Evolutionary conservation across 768 basidiomycete species (phyloP).

Genomic region (Amanita pseudoporphyria): DNA sequence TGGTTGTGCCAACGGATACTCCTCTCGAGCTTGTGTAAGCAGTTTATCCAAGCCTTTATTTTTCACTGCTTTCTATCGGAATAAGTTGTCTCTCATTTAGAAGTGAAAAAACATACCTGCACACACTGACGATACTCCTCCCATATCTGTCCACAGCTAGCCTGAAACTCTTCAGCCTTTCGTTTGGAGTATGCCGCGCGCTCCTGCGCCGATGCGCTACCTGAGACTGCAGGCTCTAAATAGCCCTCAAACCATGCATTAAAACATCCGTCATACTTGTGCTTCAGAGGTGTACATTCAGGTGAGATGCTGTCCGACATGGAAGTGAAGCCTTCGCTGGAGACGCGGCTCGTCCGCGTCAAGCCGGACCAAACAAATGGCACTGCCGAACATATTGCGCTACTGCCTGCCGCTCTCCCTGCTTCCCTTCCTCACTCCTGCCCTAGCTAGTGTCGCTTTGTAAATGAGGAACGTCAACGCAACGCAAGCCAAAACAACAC

Average conservation of each 20-base stretch:
- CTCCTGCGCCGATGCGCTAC: slow-evolving; percentile 27
- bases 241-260: slow-evolving; percentile 98
- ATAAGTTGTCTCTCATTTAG: too few species aligned
- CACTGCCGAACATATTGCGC: too few species aligned
- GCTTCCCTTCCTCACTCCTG: too few species aligned
- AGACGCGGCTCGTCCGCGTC: too few species aligned
- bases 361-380: too few species aligned
- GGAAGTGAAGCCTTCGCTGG: too few species aligned
- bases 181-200: slow-evolving; percentile 55
- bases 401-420: too few species aligned
- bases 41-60: slow-evolving; percentile 69
- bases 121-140: slow-evolving; percentile 71
- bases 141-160: slow-evolving; percentile 81
- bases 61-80: slow-evolving; percentile 60
- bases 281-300: slow-evolving; percentile 86
- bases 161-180: slow-evolving; percentile 84
- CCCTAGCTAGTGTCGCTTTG: too few species aligned
- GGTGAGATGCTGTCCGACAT: slow-evolving; percentile 79
- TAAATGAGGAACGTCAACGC: too few species aligned
- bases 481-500: too few species aligned
- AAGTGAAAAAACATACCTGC: slow-evolving; percentile 48
- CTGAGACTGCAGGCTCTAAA: slow-evolving; percentile 66
- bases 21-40: slow-evolving; percentile 69
- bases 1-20: slow-evolving; percentile 64
- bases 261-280: slow-evolving; percentile 88